Evolutionary conservation across 106 monocot species (phyloP), one percentile per base, ranked within the genome.

Genomic region (Alisma plantagoaquatica): DNA sequence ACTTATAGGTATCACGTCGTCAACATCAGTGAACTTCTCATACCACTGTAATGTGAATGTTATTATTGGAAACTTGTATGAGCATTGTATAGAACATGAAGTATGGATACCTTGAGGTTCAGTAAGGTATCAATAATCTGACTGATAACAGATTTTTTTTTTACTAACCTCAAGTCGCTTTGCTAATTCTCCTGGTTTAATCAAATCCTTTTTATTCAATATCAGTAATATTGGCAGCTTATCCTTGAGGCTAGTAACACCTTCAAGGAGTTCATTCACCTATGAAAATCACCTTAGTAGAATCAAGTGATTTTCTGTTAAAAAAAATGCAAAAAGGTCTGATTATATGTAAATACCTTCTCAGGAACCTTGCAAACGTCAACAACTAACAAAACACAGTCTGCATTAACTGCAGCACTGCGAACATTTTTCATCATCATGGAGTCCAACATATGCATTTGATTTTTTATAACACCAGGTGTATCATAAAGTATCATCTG

Each of bases 371-470:
- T 89, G 72, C 72, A 82, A 55, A 89, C 89, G 82, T 98, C 96
- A 47, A 89, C 82, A 35, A 98, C 96, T 43, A 98, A 62, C 51
- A 98, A 70, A 2, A 78, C 76, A 64, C 96, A 98, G 27, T 98
- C 89, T 33, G 96, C 96, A 79, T 89, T 84, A 56, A 84, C 49
- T 30, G 75, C 70, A 64, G 96, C 89, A 58, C 72, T 81, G 7
- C 84, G 77, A 16, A 89, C 89, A 85, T 98, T 98, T 38, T 74
- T 89, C 96, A 98, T 98, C 96, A 98, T 98, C 89, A 98, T 74
- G 23, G 76, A 57, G 44, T 98, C 89, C 60, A 98, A 57, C 26
- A 78, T 98, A 71, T 98, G 89, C 89, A 85, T 84, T 45, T 85
- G 72, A 55, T 74, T 89, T 55, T 82, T 75, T 27, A 98, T 85